Evolutionary conservation across 1,139 yeast species (phyloP), one percentile per base, ranked within the genome.

Genomic region (Zygosaccharomyces sapae): DNA sequence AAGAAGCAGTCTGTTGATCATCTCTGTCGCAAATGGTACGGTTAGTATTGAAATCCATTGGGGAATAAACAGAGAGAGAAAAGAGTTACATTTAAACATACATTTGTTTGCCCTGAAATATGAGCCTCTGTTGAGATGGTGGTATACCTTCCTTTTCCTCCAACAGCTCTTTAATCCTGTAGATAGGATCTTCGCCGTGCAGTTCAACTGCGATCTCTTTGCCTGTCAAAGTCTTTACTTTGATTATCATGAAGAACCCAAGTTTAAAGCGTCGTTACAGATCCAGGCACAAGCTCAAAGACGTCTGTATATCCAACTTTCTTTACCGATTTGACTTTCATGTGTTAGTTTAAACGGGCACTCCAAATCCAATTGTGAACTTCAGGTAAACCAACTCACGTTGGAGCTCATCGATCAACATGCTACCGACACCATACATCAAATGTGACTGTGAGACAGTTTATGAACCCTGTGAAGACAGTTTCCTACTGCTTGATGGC

Each of bases 91-190:
- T n/a, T 48, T 20, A 36, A 39, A 73, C 82, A 63, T 68, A 78
- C 82, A 92, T 79, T 70, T 90, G 97, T 59, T 88, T 86, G 16
- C 98, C 98, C 51, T 86, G 83, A 70, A 80, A 89, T 61, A 92
- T 85, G 56, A 92, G 78, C 58, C 96, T 77, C 67, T 92, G 98
- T 69, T 92, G 98, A 29, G 88, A 81, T 18, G 98, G 97, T 3
- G 97, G 97, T 50, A 92, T 92, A 3, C 97, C 98, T 67, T 92
- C 98, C 63, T 89, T 87, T 63, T 92, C 97, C 67, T 92, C 97
- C 73, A 92, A 81, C 68, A 86, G 79, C 67, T 92, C 97, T 70
- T 92, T 92, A 70, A 92, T 82, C 45, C 87, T 80, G 56, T 83
- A 79, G 52, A 90, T 83, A 73, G 72, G 58, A 41, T 88, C 95